Percentiles rank a stretch among this genome's conserved stretches.
Evolutionary conservation across 495 filamentous ascomycete genomes (phyloP).

Genomic region (Penicillium verhagenii): DNA sequence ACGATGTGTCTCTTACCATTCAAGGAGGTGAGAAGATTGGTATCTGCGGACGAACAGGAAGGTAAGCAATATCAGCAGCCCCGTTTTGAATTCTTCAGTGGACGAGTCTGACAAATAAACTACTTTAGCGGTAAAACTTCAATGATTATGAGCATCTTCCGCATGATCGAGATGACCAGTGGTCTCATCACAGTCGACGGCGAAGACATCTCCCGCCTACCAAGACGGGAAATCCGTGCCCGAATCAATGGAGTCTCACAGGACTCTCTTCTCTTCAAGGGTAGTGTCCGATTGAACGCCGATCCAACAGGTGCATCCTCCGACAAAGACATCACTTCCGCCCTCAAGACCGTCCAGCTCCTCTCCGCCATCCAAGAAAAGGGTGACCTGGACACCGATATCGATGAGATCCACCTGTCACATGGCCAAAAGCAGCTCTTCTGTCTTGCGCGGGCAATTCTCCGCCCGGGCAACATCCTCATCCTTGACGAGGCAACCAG

Average conservation of each 20-base stretch:
- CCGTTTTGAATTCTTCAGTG: neutral
- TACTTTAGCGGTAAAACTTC: constrained; percentile 47
- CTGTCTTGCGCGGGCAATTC: constrained; percentile 59
- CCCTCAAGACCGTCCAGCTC: constrained; percentile 50
- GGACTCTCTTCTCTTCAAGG: constrained; percentile 53
- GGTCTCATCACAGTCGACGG: constrained; percentile 50
- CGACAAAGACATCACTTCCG: constrained; percentile 41
- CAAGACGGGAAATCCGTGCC: constrained; percentile 45
- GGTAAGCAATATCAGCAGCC: constrained; percentile 27
- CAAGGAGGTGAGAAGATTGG: constrained; percentile 56
- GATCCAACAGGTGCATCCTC: constrained; percentile 37
- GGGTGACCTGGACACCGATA: constrained; percentile 50
- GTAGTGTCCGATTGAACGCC: constrained; percentile 47
- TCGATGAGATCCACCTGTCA: constrained; percentile 52
- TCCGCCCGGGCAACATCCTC: constrained; percentile 47
- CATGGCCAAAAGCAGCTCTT: constrained; percentile 66
- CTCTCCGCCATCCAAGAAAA: constrained; percentile 48
- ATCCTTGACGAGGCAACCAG: constrained; percentile 54
- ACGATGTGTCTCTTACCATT: constrained; percentile 51
- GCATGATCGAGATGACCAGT: constrained; percentile 47
- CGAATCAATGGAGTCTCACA: constrained; percentile 56
- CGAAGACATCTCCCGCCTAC: constrained; percentile 45
- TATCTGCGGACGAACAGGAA: constrained; percentile 51
- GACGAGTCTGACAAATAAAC: constrained; percentile 1
- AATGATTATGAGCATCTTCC: constrained; percentile 52